These are phyloP conservation scores for Fragilaria crotonensis DNA, from an alignment of 108 stramenopile species.

Conservation along the genomic window DNA sequence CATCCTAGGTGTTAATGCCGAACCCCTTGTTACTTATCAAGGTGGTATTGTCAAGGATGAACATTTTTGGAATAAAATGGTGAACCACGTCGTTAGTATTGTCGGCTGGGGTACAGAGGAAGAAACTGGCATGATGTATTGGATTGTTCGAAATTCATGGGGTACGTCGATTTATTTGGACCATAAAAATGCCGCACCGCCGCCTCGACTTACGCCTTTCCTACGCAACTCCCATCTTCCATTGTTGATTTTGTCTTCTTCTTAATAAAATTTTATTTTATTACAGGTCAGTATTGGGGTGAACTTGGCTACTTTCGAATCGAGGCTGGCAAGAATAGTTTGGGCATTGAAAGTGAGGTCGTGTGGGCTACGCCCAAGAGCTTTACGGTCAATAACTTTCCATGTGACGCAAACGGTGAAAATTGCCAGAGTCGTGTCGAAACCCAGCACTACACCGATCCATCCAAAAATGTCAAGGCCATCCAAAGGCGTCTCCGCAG, in stretches of 20 bases:
- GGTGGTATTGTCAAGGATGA: slow-evolving; percentile 73
- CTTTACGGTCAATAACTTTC: slow-evolving; percentile 47
- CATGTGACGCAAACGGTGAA: slow-evolving; percentile 60
- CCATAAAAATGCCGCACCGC: neutral
- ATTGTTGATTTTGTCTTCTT: neutral
- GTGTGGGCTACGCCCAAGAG: slow-evolving; percentile 76
- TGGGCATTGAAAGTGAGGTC: slow-evolving; percentile 76
- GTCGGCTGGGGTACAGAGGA: slow-evolving; percentile 84
- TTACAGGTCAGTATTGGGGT: slow-evolving; percentile 12
- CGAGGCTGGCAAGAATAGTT: slow-evolving; percentile 61
- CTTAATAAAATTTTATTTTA: too few species aligned
- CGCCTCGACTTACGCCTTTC: neutral
- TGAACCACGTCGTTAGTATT: slow-evolving; percentile 91
- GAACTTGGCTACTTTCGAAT: slow-evolving; percentile 63
- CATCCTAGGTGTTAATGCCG: slow-evolving; percentile 51
- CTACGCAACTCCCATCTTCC: neutral
- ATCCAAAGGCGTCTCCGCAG: slow-evolving; percentile 16
- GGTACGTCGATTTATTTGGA: slow-evolving; percentile 15
- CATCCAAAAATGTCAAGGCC: slow-evolving; percentile 35
- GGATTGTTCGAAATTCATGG: slow-evolving; percentile 60
- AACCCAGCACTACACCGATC: slow-evolving; percentile 30
- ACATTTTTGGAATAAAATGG: slow-evolving; percentile 23
- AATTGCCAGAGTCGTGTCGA: slow-evolving; percentile 34
- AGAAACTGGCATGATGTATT: slow-evolving; percentile 40
- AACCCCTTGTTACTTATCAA: slow-evolving; percentile 65